These are phyloP conservation scores for Aspergillus transmontanensis DNA, from an alignment of 2,329 filamentous ascomycete species.

Conservation along the genomic window DNA sequence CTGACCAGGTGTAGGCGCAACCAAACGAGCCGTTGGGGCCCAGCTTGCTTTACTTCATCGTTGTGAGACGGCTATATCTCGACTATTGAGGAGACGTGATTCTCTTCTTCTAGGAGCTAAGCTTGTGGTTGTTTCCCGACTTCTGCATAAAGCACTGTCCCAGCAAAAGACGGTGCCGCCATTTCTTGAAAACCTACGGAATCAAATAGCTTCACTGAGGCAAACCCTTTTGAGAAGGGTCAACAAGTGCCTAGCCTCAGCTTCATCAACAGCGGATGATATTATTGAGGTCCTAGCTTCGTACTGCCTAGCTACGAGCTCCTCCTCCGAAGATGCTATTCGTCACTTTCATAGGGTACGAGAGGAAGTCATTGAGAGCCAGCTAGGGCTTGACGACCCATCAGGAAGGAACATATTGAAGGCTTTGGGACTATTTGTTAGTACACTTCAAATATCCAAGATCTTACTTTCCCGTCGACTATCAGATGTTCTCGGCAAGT, in stretches of 20 bases:
- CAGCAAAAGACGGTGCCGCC: conserved; percentile 51
- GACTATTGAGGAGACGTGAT: conserved; percentile 54
- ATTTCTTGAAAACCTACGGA: conserved; percentile 65
- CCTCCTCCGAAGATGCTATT: conserved; percentile 76
- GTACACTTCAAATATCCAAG: conserved; percentile 77
- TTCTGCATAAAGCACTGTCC: conserved; percentile 73
- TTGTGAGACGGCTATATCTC: conserved; percentile 56
- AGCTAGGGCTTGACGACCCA: conserved; percentile 57
- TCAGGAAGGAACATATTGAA: conserved; percentile 60
- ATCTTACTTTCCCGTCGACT: conserved; percentile 72
- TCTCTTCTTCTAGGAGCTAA: conserved; percentile 65
- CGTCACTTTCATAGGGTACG: conserved; percentile 76
- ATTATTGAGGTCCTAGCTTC: conserved; percentile 77
- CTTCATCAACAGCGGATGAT: conserved; percentile 45
- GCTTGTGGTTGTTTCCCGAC: conserved; percentile 72
- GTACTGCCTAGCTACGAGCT: conserved; percentile 79
- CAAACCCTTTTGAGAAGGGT: conserved; percentile 66
- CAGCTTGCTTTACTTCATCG: conserved; percentile 61
- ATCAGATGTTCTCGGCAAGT: conserved; percentile 65
- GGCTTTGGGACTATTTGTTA: conserved; percentile 72
- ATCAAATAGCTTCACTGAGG: conserved; percentile 64
- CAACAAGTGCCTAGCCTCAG: conserved; percentile 56
- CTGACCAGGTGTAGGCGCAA: conserved; percentile 37
- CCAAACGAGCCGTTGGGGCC: conserved; percentile 54
- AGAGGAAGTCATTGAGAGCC: conserved; percentile 65